phyloP scores from a whole-genome alignment of 2,329 filamentous ascomycete species.

The Penicillium sp. region DNA sequence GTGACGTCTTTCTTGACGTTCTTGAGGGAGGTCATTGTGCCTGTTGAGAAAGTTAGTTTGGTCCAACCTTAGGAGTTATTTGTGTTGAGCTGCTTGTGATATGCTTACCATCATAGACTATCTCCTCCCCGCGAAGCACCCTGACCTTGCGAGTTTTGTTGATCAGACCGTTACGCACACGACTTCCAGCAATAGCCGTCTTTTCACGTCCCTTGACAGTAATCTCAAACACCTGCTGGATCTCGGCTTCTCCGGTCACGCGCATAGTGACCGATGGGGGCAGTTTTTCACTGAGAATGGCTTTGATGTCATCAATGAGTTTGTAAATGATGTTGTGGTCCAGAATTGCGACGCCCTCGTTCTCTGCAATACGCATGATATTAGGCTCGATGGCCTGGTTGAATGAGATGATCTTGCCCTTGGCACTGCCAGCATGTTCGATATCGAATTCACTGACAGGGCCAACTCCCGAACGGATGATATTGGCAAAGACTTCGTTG shows the following conservation, averaged over 20 bases:
- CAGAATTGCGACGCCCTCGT: conserved; percentile 71
- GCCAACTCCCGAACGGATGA: conserved; percentile 77
- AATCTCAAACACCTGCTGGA: conserved; percentile 80
- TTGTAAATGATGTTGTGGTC: conserved; percentile 70
- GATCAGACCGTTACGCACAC: conserved; percentile 77
- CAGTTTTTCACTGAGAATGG: conserved; percentile 67
- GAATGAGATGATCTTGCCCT: conserved; percentile 80
- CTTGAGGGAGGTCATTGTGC: conserved; percentile 76
- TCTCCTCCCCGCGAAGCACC: conserved; percentile 68
- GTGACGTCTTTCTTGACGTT: conserved; percentile 87
- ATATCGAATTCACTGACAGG: conserved; percentile 82
- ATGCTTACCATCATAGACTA: conserved; percentile 76
- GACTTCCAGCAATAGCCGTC: conserved; percentile 81
- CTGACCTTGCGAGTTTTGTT: conserved; percentile 64
- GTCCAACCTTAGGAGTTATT: background rate
- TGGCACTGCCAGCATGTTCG: conserved; percentile 76
- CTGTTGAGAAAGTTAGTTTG: conserved; percentile 48
- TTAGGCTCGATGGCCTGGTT: conserved; percentile 69
- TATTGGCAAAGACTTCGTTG: conserved; percentile 73
- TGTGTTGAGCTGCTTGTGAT: background rate
- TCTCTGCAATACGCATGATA: conserved; percentile 68
- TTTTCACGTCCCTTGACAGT: conserved; percentile 69
- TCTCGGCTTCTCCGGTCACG: conserved; percentile 84
- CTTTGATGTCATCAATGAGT: conserved; percentile 51
- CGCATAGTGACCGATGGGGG: conserved; percentile 64